Conservation (phyloP, 2,329 filamentous ascomycete genomes). For the Claviceps monticola region DNA sequence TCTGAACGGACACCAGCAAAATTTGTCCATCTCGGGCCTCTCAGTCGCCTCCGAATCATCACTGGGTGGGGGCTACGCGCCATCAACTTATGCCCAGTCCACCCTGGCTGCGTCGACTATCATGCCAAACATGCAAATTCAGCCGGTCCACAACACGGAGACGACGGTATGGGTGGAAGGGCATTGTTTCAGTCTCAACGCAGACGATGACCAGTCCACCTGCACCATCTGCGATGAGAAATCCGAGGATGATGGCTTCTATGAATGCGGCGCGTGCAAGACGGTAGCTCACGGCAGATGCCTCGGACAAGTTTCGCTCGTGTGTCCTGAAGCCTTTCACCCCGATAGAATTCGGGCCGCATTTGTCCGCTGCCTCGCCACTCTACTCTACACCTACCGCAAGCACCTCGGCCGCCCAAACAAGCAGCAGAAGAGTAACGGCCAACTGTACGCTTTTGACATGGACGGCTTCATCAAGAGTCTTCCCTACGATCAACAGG, state of each 20-base stretch:
- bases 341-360: constrained; percentile 47
- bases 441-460: constrained; percentile 49
- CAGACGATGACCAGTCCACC: constrained; percentile 42
- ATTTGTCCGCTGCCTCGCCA: constrained; percentile 52
- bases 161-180: constrained; percentile 75
- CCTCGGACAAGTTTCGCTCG: constrained; percentile 47
- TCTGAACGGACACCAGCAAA: constrained; percentile 48
- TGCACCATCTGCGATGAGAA: constrained; percentile 69
- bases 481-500: constrained; percentile 51
- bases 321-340: constrained; percentile 49
- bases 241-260: constrained; percentile 57
- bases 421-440: constrained; percentile 45
- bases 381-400: constrained; percentile 51
- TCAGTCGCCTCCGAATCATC: constrained; percentile 56
- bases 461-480: constrained; percentile 52
- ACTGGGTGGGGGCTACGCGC: constrained; percentile 57
- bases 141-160: constrained; percentile 65
- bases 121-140: constrained; percentile 72
- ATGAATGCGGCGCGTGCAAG: constrained; percentile 55
- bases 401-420: constrained; percentile 47
- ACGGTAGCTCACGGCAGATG: constrained; percentile 45
- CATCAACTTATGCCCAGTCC: constrained; percentile 75
- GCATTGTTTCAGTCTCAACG: constrained; percentile 59
- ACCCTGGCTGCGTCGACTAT: constrained; percentile 74
- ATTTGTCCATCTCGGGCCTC: constrained; percentile 44